Evolutionary conservation across 352 stramenopile species (phyloP), one percentile per base, ranked within the genome.

Genomic region (Poterioochromonas sp.): DNA sequence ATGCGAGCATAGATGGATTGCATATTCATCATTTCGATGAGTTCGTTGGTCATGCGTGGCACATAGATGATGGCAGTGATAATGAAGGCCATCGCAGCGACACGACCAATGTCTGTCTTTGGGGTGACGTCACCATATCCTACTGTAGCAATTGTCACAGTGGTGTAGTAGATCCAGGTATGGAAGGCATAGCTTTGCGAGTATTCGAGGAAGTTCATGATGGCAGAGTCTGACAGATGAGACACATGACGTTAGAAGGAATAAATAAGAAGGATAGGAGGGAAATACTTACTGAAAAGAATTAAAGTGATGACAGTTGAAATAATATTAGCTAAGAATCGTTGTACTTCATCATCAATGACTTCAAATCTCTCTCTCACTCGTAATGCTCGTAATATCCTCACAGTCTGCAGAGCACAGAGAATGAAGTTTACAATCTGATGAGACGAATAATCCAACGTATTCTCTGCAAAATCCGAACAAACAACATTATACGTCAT

Each of bases 311-410:
- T 29, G 18, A 76, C 32, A 32, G 20, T 63, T 12, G 51, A 22
- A 15, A 29, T 20, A 5, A 76, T 76, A 8, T 60, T 32, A 29
- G 18, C 18, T 29, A 76, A 35, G 12, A 35, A 29, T 49, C 65
- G 18, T 58, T 76, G 12, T 11, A 76, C 65, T 58, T 76, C 65
- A 58, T 76, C 65, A 15, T 76, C 65, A 58, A 76, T 76, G n/a
- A 35, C 8, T 18, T 62, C 11, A 35, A 76, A 60, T 15, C 35
- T 47, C 5, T 12, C 5, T 12, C 35, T 5, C 39, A 76, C 39
- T 49, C 65, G 65, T 35, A 76, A 29, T 63, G 65, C 39, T 32
- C 65, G 65, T 58, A 76, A 58, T 32, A 76, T 76, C 20, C 65
- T 15, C 26, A 40, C 11, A 35, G 58, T 76, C 11, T 32, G 11